Evolutionary conservation across 148 eudicot genomes (phyloP).

Genomic region (Rhododendron griersonianum): DNA sequence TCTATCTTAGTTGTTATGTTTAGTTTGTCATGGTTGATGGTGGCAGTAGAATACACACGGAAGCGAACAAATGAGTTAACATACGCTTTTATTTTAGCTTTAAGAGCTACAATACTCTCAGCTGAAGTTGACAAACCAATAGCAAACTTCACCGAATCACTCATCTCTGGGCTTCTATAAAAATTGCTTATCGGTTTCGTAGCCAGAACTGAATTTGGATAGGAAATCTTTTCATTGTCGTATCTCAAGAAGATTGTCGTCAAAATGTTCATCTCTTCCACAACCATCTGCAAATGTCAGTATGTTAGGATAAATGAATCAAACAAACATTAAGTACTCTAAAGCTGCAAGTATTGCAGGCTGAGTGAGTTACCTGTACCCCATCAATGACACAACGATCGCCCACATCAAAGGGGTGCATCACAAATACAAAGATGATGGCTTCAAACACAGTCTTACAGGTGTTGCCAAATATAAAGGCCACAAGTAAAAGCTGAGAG

Average conservation of each 20-base stretch:
- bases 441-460: slow-evolving; percentile 71
- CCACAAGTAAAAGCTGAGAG: slow-evolving; percentile 68
- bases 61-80: slow-evolving; percentile 9
- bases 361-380: slow-evolving; percentile 51
- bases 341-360: background rate
- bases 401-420: slow-evolving; percentile 93
- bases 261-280: slow-evolving; percentile 92
- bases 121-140: slow-evolving; percentile 59
- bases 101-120: slow-evolving; percentile 59
- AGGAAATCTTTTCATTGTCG: slow-evolving; percentile 72
- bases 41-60: background rate
- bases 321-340: background rate
- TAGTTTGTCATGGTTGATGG: background rate
- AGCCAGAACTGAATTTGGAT: slow-evolving; percentile 68
- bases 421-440: slow-evolving; percentile 62
- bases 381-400: slow-evolving; percentile 88
- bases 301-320: background rate
- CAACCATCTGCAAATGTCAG: slow-evolving; percentile 54
- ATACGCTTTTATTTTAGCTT: slow-evolving; percentile 54
- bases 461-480: slow-evolving; percentile 64
- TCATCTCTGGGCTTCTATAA: slow-evolving; percentile 81
- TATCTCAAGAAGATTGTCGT: slow-evolving; percentile 70
- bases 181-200: slow-evolving; percentile 78
- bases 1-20: background rate
- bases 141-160: slow-evolving; percentile 65